Percentiles rank a stretch among this genome's conserved stretches.
These are phyloP conservation scores for Pythium aquatile DNA, from an alignment of 352 stramenopile species.

Conservation along the genomic window DNA sequence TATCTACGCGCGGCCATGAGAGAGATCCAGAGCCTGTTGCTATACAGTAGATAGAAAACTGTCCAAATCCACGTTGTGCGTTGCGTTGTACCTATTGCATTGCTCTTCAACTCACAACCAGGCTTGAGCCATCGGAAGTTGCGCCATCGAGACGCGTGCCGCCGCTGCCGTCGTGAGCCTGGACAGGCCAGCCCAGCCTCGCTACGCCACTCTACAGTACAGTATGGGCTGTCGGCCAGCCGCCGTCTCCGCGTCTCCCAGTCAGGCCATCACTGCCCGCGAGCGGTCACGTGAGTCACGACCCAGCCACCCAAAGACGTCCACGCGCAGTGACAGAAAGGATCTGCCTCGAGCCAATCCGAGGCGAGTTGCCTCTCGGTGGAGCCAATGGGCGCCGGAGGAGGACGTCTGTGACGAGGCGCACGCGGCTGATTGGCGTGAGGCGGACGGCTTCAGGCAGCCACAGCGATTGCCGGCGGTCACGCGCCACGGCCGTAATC, in stretches of 20 bases:
- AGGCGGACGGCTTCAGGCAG: constrained; percentile 3
- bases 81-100: too few relatives aligned
- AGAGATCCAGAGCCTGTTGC: not conserved
- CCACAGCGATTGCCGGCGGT: not conserved
- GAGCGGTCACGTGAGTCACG: not conserved
- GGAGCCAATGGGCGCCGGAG: constrained; percentile 4
- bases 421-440: constrained; percentile 10
- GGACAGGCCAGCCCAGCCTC: too few relatives aligned
- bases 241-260: not conserved
- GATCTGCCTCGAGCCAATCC: constrained; percentile 17
- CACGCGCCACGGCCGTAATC: not conserved
- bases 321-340: constrained; percentile 1
- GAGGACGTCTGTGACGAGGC: constrained; percentile 16
- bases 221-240: too few relatives aligned
- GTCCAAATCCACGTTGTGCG: not conserved
- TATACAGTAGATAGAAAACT: not conserved
- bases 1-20: not conserved
- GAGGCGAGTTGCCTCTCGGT: not conserved
- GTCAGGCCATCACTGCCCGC: not conserved
- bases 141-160: not conserved
- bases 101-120: too few relatives aligned
- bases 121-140: not conserved
- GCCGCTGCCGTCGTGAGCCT: too few relatives aligned
- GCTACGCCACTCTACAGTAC: not conserved
- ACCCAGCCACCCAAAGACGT: not conserved